A percentile compares a stretch with the other conserved stretches of the same genome.
Evolutionary conservation across 1,139 yeast genomes (phyloP).

Genomic region (Hansenula anomala): DNA sequence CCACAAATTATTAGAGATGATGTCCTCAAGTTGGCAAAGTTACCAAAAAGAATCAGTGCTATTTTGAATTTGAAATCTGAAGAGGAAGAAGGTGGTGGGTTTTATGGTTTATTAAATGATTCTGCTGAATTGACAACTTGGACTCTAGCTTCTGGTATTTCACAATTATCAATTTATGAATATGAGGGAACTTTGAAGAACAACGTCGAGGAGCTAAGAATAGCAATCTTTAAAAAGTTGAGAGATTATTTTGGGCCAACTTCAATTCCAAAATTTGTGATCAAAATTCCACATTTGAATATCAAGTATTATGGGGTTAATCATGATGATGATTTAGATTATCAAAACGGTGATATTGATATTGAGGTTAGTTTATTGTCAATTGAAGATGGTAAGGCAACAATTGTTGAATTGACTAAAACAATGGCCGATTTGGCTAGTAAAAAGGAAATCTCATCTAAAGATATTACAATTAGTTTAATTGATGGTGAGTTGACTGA

Average conservation of each 20-base stretch:
- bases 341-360: constrained; percentile 32
- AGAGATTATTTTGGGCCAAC: constrained; percentile 72
- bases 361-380: constrained; percentile 67
- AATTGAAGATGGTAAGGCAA: constrained; percentile 80
- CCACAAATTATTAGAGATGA: constrained; percentile 88
- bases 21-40: constrained; percentile 62
- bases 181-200: constrained; percentile 62
- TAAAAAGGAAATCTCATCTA: constrained; percentile 53
- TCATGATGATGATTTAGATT: constrained; percentile 28
- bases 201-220: constrained; percentile 52
- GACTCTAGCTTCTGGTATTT: constrained; percentile 83
- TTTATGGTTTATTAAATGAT: constrained; percentile 75
- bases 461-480: constrained; percentile 68
- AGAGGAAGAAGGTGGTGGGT: constrained; percentile 83
- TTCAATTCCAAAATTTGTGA: constrained; percentile 54
- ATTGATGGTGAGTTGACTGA: constrained; percentile 73
- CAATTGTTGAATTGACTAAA: constrained; percentile 82
- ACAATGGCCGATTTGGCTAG: constrained; percentile 77
- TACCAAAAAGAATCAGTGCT: constrained; percentile 74
- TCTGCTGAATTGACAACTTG: constrained; percentile 79
- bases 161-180: constrained; percentile 72
- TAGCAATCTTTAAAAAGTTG: constrained; percentile 56
- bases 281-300: constrained; percentile 61
- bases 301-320: constrained; percentile 39
- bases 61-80: constrained; percentile 67